Percentiles rank a stretch among this genome's conserved stretches.
These are phyloP conservation scores for Zanthoxylum bungeanum DNA, from an alignment of 345 rosid genomes.

Conservation along the genomic window DNA sequence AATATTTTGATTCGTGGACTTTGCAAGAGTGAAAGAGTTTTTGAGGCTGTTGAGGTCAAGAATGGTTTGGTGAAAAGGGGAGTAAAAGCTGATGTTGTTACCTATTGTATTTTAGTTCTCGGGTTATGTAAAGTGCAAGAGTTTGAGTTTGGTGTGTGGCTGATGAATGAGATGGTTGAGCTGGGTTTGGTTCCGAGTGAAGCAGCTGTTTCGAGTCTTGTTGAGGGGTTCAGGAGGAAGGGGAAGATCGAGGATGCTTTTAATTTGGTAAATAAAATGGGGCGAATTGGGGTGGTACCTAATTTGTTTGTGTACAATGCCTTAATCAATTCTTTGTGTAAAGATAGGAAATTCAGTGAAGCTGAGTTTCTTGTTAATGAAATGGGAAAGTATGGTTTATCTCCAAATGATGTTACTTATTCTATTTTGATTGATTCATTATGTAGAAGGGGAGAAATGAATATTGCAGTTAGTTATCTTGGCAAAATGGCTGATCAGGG, in stretches of 20 bases:
- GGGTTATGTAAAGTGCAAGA: slow-evolving; percentile 71
- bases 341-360: slow-evolving; percentile 48
- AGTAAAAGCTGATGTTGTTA: slow-evolving; percentile 55
- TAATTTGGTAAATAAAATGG: slow-evolving; percentile 50
- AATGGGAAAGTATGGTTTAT: slow-evolving; percentile 46
- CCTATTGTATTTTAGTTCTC: slow-evolving; percentile 65
- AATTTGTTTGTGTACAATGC: slow-evolving; percentile 74
- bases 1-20: slow-evolving; percentile 83
- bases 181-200: slow-evolving; percentile 60
- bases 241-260: slow-evolving; percentile 56
- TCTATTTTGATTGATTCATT: slow-evolving; percentile 74
- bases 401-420: slow-evolving; percentile 62
- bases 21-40: slow-evolving; percentile 60
- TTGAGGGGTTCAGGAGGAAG: slow-evolving; percentile 69
- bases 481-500: slow-evolving; percentile 50
- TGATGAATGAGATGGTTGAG: slow-evolving; percentile 67
- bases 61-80: slow-evolving; percentile 40
- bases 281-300: slow-evolving; percentile 47
- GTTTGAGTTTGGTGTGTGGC: slow-evolving; percentile 45
- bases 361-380: slow-evolving; percentile 60
- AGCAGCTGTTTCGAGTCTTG: slow-evolving; percentile 61
- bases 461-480: slow-evolving; percentile 49
- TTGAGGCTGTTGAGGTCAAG: slow-evolving; percentile 71
- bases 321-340: slow-evolving; percentile 68
- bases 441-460: slow-evolving; percentile 70